A percentile compares a stretch with the other conserved stretches of the same genome.
These are phyloP conservation scores for Hemisphaericaspora xylanilytica DNA, from an alignment of 1,139 yeast genomes.

Conservation along the genomic window DNA sequence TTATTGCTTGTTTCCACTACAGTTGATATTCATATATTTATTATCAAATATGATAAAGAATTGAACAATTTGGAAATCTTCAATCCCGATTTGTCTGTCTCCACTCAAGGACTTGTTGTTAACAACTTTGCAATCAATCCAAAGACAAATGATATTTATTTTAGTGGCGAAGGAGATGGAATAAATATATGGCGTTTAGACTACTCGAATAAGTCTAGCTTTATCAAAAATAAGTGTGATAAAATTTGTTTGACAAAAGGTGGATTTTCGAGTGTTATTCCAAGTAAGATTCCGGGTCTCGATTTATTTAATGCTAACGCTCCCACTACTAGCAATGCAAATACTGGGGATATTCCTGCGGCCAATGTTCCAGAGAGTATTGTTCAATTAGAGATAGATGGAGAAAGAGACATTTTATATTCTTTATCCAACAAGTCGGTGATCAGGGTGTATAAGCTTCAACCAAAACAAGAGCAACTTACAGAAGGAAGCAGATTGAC, in stretches of 20 bases:
- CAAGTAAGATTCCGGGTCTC: conserved; percentile 49
- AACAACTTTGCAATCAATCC: conserved; percentile 60
- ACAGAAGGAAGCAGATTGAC: conserved; percentile 40
- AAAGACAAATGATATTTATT: conserved; percentile 74
- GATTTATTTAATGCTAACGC: conserved; percentile 29
- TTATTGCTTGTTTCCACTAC: conserved; percentile 79
- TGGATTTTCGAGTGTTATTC: conserved; percentile 58
- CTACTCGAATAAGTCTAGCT: conserved; percentile 82
- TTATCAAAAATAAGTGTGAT: conserved; percentile 82
- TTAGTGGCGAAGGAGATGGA: conserved; percentile 76
- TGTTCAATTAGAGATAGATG: conserved; percentile 67
- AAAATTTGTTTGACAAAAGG: conserved; percentile 77
- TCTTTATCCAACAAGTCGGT: conserved; percentile 80
- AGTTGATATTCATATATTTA: conserved; percentile 72
- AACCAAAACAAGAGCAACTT: conserved; percentile 35
- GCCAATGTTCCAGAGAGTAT: conserved; percentile 52
- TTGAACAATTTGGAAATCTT: conserved; percentile 64
- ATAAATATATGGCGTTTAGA: conserved; percentile 82
- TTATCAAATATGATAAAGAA: conserved; percentile 55
- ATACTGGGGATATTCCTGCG: conserved; percentile 5
- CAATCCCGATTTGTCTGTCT: conserved; percentile 79
- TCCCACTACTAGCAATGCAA: conserved; percentile 6
- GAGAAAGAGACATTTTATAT: conserved; percentile 72
- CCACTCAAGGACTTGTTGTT: conserved; percentile 75
- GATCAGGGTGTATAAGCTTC: conserved; percentile 73